Percentiles rank a stretch among this genome's conserved stretches.
These are phyloP conservation scores for Sarcodon aspratus DNA, from an alignment of 768 basidiomycete species.

Conservation along the genomic window DNA sequence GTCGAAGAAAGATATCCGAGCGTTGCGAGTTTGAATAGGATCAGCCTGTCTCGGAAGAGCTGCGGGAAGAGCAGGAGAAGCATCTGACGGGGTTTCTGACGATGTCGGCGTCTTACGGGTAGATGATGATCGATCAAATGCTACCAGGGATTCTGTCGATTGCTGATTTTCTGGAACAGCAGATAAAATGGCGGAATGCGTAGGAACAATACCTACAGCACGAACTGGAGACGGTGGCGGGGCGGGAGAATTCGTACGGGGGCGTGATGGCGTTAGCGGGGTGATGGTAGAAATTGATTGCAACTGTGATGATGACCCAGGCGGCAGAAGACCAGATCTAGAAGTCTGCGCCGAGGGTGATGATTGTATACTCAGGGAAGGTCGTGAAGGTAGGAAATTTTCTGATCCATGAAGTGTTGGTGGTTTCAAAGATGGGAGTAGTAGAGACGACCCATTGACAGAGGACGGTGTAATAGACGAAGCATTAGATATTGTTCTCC, in stretches of 20 bases:
- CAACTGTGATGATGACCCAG: neutral
- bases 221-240: conserved; percentile 7
- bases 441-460: no score
- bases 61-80: conserved; percentile 11
- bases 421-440: neutral
- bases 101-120: neutral
- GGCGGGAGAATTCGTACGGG: no score
- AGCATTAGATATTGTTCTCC: no score
- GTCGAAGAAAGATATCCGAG: conserved; percentile 76
- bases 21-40: conserved; percentile 36
- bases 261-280: no score
- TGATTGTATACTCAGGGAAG: conserved; percentile 7
- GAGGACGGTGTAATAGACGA: no score
- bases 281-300: conserved; percentile 6
- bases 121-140: neutral
- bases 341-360: conserved; percentile 3
- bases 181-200: conserved; percentile 6
- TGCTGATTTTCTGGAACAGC: conserved; percentile 3
- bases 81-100: no score
- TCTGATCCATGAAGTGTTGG: neutral
- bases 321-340: neutral
- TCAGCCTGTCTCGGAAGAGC: conserved; percentile 23
- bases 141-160: no score
- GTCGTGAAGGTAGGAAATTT: conserved; percentile 2
- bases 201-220: conserved; percentile 8